These are phyloP conservation scores for Sequoia sempervirens DNA, from an alignment of 75 land plant genomes.

Conservation along the genomic window DNA sequence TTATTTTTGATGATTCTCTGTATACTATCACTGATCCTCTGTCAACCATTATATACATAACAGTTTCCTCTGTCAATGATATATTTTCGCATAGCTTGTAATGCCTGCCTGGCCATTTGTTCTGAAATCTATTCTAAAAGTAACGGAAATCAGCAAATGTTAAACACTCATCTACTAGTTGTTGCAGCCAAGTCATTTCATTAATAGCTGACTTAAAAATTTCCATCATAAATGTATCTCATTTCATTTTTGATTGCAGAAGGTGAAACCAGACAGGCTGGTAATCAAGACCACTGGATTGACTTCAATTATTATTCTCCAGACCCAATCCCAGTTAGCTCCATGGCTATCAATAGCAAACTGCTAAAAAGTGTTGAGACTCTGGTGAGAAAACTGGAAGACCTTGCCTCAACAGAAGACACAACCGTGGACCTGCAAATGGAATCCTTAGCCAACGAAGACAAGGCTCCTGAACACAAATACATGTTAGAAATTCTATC, in stretches of 20 bases:
- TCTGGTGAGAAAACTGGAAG: conserved; percentile 45
- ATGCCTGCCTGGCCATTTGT: neutral
- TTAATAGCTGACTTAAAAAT: neutral
- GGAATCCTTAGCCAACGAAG: conserved; percentile 17
- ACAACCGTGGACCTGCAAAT: conserved; percentile 27
- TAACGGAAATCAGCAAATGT: neutral
- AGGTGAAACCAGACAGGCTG: neutral
- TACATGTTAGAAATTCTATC: conserved; percentile 58
- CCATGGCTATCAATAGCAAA: conserved; percentile 16
- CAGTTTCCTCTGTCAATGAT: too few relatives aligned
- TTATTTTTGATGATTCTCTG: neutral
- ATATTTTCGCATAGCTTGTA: neutral
- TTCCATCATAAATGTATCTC: neutral
- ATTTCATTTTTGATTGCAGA: neutral
- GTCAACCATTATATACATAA: neutral
- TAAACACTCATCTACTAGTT: neutral
- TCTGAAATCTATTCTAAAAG: neutral
- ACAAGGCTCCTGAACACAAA: conserved; percentile 38
- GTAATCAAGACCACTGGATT: neutral
- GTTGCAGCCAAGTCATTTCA: neutral
- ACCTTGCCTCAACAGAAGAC: conserved; percentile 29
- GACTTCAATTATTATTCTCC: neutral
- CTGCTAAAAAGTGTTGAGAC: conserved; percentile 34
- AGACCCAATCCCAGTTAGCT: neutral
- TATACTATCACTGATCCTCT: neutral